These are phyloP conservation scores for Crithidia acanthocephali DNA, from an alignment of 208 protist species.

Conservation along the genomic window DNA sequence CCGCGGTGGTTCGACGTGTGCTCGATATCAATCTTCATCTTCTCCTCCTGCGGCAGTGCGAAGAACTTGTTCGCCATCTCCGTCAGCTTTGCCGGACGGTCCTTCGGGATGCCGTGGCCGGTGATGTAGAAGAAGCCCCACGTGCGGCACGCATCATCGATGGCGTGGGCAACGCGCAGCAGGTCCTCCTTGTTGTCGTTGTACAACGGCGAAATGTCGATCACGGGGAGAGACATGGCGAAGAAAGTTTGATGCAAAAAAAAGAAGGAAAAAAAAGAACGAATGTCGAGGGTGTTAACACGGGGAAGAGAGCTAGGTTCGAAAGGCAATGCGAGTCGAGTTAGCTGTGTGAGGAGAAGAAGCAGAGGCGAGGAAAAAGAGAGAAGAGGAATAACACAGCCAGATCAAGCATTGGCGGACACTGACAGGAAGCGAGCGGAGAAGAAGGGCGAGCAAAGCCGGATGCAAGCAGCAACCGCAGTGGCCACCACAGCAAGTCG, in stretches of 20 bases:
- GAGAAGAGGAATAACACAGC: background rate
- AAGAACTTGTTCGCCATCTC: constrained; percentile 66
- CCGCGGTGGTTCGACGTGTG: constrained; percentile 62
- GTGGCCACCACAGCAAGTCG: too few relatives aligned
- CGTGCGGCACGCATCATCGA: constrained; percentile 72
- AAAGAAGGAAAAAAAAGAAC: background rate
- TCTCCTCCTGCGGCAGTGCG: constrained; percentile 59
- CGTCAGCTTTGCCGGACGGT: constrained; percentile 48
- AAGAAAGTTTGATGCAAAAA: too few relatives aligned
- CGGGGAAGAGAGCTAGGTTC: too few relatives aligned
- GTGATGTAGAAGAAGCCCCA: constrained; percentile 90
- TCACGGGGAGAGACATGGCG: constrained; percentile 66
- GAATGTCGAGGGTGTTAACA: too few relatives aligned
- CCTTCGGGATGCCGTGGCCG: constrained; percentile 59
- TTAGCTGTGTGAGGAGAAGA: too few relatives aligned
- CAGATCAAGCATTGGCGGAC: too few relatives aligned
- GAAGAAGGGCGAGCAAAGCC: too few relatives aligned
- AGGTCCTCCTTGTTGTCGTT: constrained; percentile 40
- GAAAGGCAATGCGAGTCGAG: too few relatives aligned
- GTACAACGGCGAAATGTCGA: constrained; percentile 73
- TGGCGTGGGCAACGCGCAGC: constrained; percentile 51
- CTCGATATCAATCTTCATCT: constrained; percentile 71
- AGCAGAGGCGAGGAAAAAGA: background rate
- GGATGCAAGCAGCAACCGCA: background rate
- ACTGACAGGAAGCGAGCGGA: background rate